Conservation (phyloP, 2,329 filamentous ascomycete species). For the Calonectria henricotiae region DNA sequence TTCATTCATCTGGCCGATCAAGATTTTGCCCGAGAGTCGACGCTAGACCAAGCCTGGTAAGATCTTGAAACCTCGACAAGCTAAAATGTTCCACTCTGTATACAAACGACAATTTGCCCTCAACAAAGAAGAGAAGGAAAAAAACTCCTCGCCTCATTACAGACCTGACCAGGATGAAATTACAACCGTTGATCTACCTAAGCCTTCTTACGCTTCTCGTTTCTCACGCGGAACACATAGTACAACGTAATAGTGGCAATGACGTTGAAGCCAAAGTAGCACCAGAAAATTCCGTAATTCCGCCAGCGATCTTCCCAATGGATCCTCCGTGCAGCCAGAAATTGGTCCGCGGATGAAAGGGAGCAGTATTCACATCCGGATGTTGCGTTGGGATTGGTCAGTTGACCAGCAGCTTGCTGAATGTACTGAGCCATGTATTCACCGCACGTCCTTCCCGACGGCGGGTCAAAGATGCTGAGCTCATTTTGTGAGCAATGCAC, state of each 20-base stretch:
- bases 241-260: constrained; percentile 71
- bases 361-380: constrained; percentile 76
- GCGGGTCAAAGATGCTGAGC: constrained; percentile 75
- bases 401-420: constrained; percentile 61
- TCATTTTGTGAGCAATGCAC: constrained; percentile 70
- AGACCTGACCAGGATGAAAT: background rate
- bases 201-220: constrained; percentile 14
- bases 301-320: constrained; percentile 71
- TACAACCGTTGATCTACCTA: background rate
- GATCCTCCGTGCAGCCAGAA: constrained; percentile 61
- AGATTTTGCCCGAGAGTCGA: no score
- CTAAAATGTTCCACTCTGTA: background rate
- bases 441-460: constrained; percentile 51
- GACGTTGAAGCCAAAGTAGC: constrained; percentile 75
- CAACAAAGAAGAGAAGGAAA: no score
- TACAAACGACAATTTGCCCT: no score
- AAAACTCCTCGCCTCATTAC: background rate
- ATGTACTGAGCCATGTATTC: constrained; percentile 24
- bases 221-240: constrained; percentile 58
- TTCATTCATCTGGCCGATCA: no score
- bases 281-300: constrained; percentile 78
- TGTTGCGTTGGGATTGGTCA: constrained; percentile 72
- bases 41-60: background rate
- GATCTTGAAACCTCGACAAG: background rate
- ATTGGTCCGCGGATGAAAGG: constrained; percentile 73